A percentile compares a stretch with the other conserved stretches of the same genome.
phyloP scores from a whole-genome alignment of 257 asterid genomes.

The Solanum boliviense region DNA sequence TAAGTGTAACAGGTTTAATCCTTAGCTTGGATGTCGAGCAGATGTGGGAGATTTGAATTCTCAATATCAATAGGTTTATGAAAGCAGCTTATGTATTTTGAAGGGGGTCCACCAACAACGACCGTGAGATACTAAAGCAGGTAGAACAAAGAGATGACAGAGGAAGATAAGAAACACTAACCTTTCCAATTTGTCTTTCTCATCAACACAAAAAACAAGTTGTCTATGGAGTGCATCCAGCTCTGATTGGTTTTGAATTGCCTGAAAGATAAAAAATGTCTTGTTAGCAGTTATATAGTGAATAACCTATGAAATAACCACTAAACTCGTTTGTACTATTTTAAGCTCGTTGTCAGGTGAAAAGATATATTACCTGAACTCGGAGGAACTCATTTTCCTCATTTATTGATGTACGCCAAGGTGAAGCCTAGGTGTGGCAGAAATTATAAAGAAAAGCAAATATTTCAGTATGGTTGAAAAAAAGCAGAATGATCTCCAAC shows the following conservation, averaged over 20 bases:
- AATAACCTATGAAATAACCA: not conserved
- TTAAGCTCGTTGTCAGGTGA: not conserved
- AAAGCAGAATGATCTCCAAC: not conserved
- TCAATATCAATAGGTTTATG: not conserved
- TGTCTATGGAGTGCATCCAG: slow-evolving; percentile 61
- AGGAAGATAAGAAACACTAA: not conserved
- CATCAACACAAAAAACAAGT: slow-evolving; percentile 49
- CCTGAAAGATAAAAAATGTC: slow-evolving; percentile 26
- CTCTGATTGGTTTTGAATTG: slow-evolving; percentile 93
- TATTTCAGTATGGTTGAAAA: not conserved
- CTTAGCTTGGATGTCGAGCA: not conserved
- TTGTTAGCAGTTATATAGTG: not conserved
- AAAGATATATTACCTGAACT: slow-evolving; percentile 51
- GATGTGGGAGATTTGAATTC: not conserved
- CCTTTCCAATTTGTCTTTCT: slow-evolving; percentile 80
- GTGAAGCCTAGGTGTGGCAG: slow-evolving; percentile 50
- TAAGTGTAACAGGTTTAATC: not conserved
- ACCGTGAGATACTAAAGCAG: not conserved
- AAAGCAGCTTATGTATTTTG: not conserved
- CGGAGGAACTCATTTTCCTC: slow-evolving; percentile 96
- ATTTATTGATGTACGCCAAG: slow-evolving; percentile 66
- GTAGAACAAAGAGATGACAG: not conserved
- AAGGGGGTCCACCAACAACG: not conserved
- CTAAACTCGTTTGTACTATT: not conserved
- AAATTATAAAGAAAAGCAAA: not conserved